Base-by-base conservation (phyloP, 23 red algal genomes). In the Cyanidiococcus yangmingshanensis region DNA sequence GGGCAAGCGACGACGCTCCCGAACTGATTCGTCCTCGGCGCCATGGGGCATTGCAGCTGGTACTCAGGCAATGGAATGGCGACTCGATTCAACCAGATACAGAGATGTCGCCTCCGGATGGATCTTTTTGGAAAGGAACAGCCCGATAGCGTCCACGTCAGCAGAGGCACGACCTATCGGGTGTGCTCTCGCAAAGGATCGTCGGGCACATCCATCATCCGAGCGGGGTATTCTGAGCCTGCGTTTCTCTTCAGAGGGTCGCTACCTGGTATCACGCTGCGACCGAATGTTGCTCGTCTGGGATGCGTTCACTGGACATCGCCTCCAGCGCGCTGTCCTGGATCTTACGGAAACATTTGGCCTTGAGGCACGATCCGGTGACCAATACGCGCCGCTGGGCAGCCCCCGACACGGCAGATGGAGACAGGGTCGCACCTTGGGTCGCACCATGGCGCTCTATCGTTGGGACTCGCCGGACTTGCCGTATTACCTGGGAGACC, bases 221-320 rank as follows among this genome's bases (percentile, higher is more conserved):
- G 45, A 54, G 45, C 7, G 45, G 21, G 45, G 45, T 21, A 54
- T 54, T 21, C 21, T 32, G n/a, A 71, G 63, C 27, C 3, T 71
- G n/a, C 63, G 63, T 29, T 71, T 71, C 32, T 71, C 63, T 29
- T 3, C n/a, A 12, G 63, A 71, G 3, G 63, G 63, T 25, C 63
- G 63, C 3, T 71, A 71, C 63, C 63, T 71, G 12, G 63, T 71
- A 29, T 71, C 63, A 2, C n/a, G n/a, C 63, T 25, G 63, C 32
- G 32, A 71, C 16, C 63, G 63, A 3, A 25, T 32, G n/a, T 29
- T 71, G 3, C 63, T 71, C 16, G 63, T 71, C n/a, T 71, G 63
- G 63, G 63, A 71, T 29, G 63, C 63, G n/a, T 29, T 71, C n/a
- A 71, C 63, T 35, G 63, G 63, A 7, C 63, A 71, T 35, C 63